Evolutionary conservation across 2,329 filamentous ascomycete species (phyloP).

Genomic region (Emmonsia crescens): DNA sequence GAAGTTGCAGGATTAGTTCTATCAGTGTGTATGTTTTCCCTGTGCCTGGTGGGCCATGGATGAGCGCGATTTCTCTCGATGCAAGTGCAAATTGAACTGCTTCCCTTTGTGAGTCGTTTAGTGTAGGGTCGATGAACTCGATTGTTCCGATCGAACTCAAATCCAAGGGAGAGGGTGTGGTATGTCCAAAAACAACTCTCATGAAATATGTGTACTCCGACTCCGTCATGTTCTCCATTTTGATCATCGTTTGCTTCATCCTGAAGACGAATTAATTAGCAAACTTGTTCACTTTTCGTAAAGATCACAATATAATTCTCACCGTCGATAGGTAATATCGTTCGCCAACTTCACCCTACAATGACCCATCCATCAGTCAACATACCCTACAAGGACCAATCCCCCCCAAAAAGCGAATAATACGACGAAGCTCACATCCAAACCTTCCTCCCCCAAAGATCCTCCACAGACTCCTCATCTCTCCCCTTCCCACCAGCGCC

Average conservation of each 20-base stretch:
- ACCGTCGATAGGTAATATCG: slow-evolving; percentile 55
- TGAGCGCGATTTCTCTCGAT: slow-evolving; percentile 70
- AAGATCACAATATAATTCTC: slow-evolving; percentile 13
- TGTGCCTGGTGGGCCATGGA: slow-evolving; percentile 91
- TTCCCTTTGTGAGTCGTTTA: slow-evolving; percentile 54
- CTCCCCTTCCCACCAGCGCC: slow-evolving; percentile 22
- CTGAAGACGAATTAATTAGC: slow-evolving; percentile 22
- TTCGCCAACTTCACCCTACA: slow-evolving; percentile 54
- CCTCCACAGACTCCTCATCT: slow-evolving; percentile 34
- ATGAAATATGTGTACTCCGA: slow-evolving; percentile 48
- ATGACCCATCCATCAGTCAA: slow-evolving; percentile 7
- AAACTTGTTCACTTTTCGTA: slow-evolving; percentile 8
- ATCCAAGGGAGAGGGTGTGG: slow-evolving; percentile 42
- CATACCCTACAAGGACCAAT: background rate
- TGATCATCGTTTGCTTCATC: slow-evolving; percentile 55
- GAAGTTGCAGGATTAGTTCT: slow-evolving; percentile 84
- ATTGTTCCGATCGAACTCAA: slow-evolving; percentile 36
- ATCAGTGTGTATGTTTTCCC: slow-evolving; percentile 96
- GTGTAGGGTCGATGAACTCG: slow-evolving; percentile 44
- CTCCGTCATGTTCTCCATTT: slow-evolving; percentile 45
- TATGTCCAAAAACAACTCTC: slow-evolving; percentile 50
- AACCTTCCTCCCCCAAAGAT: slow-evolving; percentile 46
- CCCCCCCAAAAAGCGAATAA: background rate
- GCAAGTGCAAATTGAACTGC: slow-evolving; percentile 71
- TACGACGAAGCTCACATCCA: slow-evolving; percentile 46